Conservation (phyloP, 306 rosid genomes). For the Sindora glabra region DNA sequence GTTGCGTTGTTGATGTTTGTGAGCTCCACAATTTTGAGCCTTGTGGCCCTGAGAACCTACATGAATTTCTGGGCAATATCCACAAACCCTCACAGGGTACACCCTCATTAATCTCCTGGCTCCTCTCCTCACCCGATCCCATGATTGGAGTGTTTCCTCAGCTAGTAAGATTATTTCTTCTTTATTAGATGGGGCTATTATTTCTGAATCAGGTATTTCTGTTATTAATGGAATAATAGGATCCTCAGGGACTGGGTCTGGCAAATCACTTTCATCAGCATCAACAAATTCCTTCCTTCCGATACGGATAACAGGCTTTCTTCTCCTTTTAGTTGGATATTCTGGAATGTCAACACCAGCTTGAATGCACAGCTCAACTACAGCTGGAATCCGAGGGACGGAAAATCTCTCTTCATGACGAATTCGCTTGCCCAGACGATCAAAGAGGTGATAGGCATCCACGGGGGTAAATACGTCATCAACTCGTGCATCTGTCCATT, state of each 20-base stretch:
- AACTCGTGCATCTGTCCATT: constrained; percentile 58
- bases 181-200: constrained; percentile 34
- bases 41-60: constrained; percentile 75
- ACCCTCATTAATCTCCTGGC: constrained; percentile 65
- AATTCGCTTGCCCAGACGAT: constrained; percentile 74
- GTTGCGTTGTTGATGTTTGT: constrained; percentile 91
- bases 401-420: constrained; percentile 67
- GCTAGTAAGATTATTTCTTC: constrained; percentile 48
- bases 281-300: constrained; percentile 70
- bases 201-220: constrained; percentile 59
- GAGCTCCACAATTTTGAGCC: constrained; percentile 92
- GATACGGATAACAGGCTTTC: constrained; percentile 77
- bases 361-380: constrained; percentile 90
- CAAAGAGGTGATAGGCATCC: constrained; percentile 79
- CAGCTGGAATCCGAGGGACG: constrained; percentile 78
- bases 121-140: constrained; percentile 81
- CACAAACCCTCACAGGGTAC: constrained; percentile 84
- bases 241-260: constrained; percentile 41
- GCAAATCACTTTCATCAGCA: constrained; percentile 92
- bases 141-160: constrained; percentile 70
- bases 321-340: constrained; percentile 74
- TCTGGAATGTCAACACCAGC: constrained; percentile 79
- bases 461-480: constrained; percentile 74
- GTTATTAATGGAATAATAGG: constrained; percentile 38
- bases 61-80: constrained; percentile 92